phyloP scores from a whole-genome alignment of 1,284 basidiomycete species.

The Cystobasidium sp. region DNA sequence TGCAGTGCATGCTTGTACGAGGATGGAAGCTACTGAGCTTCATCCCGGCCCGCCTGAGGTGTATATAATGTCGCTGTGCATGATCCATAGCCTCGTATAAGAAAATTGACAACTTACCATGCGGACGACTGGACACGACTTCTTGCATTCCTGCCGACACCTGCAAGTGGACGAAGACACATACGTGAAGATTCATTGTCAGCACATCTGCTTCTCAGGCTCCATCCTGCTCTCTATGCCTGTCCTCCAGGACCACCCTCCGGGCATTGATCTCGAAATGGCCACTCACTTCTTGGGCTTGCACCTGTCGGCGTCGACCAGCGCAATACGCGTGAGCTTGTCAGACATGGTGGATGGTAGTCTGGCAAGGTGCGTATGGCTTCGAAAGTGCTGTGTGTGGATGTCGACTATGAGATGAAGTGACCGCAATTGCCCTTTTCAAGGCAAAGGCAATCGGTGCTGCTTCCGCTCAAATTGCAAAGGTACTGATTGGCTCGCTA shows the following conservation, averaged over 20 bases:
- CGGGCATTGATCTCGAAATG: background rate
- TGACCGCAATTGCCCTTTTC: background rate
- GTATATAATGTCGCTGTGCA: background rate
- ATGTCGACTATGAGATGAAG: background rate
- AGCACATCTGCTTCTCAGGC: background rate
- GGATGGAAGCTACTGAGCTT: background rate
- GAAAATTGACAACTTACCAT: constrained; percentile 68
- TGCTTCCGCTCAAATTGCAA: background rate
- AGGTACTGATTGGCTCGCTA: constrained; percentile 5
- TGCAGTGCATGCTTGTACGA: background rate
- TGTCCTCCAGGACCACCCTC: constrained; percentile 12
- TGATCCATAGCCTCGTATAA: background rate
- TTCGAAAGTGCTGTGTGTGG: background rate
- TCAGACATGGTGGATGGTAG: constrained; percentile 18
- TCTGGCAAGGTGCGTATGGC: background rate
- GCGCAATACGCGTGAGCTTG: constrained; percentile 82
- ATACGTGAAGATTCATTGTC: background rate
- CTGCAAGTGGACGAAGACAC: constrained; percentile 45
- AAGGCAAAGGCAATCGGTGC: background rate
- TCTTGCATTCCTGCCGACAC: constrained; percentile 90
- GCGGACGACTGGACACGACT: constrained; percentile 96
- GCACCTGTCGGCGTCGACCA: constrained; percentile 87
- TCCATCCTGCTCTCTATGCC: constrained; percentile 58
- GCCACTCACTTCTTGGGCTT: constrained; percentile 72
- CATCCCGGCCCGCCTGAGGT: background rate